Evolutionary conservation across 2,329 filamentous ascomycete genomes (phyloP), one percentile per base, ranked within the genome.

Genomic region (Trichoderma simmonsii): DNA sequence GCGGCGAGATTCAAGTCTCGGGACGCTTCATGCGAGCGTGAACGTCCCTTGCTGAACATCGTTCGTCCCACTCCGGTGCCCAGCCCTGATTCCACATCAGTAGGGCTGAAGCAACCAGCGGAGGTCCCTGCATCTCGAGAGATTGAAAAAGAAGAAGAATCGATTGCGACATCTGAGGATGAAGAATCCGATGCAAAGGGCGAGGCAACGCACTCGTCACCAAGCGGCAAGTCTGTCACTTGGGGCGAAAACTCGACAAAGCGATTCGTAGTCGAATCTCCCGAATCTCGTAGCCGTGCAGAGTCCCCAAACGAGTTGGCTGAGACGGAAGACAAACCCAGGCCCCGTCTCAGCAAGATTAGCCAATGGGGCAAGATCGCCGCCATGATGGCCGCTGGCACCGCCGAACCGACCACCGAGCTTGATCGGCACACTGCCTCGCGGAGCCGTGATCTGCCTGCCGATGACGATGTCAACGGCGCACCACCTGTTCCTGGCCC

Each of bases 231-330:
- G 75, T 85, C 82, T 56, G 90, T 92, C 5, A 89, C 85, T 14
- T 92, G 89, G 90, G 90, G 89, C 12, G 83, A 90, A 73, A 90
- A 90, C 74, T 85, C 90, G 77, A 91, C 87, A 4, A 89, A 91
- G 77, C 87, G 88, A 72, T 92, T 89, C 73, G 87, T 90, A 63
- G 84, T 88, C 12, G 87, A 89, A 72, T 90, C 86, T 66, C 87
- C 89, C 7, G 87, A 88, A 59, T 76, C 76, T n/a, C 81, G 77
- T 73, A 80, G 76, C 66, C 77, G 80, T 61, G 73, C 74, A 11
- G 81, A 81, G 43, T 32, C 70, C 24, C 57, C 56, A 43, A 78
- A 75, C 26, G 73, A 68, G 30, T 79, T 77, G 30, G 77, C 79
- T 61, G 75, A 76, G 7, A 51, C 73, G 2, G 75, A 72, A 15